Evolutionary conservation across 1,284 basidiomycete genomes (phyloP), one percentile per base, ranked within the genome.

Genomic region (Leccinum solheimii): DNA sequence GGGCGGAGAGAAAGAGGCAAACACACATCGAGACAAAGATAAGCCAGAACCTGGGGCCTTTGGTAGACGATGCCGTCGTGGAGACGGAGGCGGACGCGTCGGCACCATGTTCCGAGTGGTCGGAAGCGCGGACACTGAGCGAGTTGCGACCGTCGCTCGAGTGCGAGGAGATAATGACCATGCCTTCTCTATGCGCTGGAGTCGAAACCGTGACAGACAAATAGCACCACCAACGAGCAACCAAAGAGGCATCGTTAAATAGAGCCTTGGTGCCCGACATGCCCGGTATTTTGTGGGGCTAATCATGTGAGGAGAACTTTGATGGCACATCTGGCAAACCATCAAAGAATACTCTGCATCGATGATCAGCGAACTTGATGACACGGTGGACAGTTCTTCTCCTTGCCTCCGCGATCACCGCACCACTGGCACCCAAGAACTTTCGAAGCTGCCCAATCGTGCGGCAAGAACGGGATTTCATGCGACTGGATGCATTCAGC

Each of bases 1-100:
- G 52, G 3, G 64, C 59, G 11, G 63, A 65, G n/a, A 65, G 60
- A 55, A 49, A 65, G n/a, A 65, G 63, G 48, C 55, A 62, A 16
- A 50, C 48, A 27, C 63, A 65, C 52, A 65, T 58, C 7, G 43
- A 45, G 19, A 21, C 43, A 19, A 45, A 45, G 6, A 45, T 21
- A 21, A 45, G 43, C 43, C 19, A 45, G 43, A 45, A 45, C 43
- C n/a, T 43, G 34, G 34, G 34, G 34, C 34, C 34, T 36, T 19
- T 19, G n/a, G 43, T 45, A 45, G 11, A 49, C 48, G 48, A 7
- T 8, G 21, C 21, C 14, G 56, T 16, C 8, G 50, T 27, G 7
- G 60, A 21, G 49, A 19, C 8, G 14, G 34, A 45, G 5, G 19
- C 70, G 19, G 36, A 8, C 36, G 36, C 34, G 34, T 56, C 50